A percentile compares a stretch with the other conserved stretches of the same genome.
Conservation (phyloP, 257 asterid genomes). For the Fraxinus pennsylvanica region DNA sequence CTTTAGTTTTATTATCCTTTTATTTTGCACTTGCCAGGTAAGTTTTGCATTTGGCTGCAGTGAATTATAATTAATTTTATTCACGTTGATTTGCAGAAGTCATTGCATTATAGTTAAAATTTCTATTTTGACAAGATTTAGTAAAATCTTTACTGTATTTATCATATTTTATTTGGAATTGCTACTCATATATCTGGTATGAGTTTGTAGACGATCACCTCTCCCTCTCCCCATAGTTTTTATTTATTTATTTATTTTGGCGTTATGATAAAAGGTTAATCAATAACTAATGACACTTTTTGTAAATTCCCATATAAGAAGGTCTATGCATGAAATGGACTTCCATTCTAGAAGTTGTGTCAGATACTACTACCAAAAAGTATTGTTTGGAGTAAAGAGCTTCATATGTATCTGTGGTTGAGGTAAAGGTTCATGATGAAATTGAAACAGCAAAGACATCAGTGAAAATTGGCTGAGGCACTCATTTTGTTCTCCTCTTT, state of each 20-base stretch:
- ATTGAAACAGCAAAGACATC: not conserved
- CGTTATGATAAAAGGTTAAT: not conserved
- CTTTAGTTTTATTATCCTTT: not conserved
- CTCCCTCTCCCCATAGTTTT: not conserved
- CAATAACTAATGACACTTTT: not conserved
- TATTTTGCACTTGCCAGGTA: not conserved
- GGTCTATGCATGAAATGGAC: not conserved
- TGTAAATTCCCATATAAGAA: too few relatives aligned
- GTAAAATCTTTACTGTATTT: not conserved
- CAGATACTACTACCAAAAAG: too few relatives aligned
- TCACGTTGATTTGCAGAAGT: not conserved
- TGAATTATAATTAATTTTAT: not conserved
- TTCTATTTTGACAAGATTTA: not conserved
- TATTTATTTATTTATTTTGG: not conserved
- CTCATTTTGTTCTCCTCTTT: not conserved
- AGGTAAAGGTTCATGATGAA: not conserved
- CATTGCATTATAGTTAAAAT: not conserved
- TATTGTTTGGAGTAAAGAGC: not conserved
- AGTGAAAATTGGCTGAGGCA: not conserved
- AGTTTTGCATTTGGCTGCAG: not conserved
- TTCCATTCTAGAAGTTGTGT: not conserved
- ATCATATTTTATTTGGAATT: not conserved
- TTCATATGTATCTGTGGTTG: not conserved
- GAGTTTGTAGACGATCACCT: not conserved
- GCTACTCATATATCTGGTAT: not conserved